A percentile compares a stretch with the other conserved stretches of the same genome.
These are phyloP conservation scores for Myochromella boudieri DNA, from an alignment of 768 basidiomycete species.

Conservation along the genomic window DNA sequence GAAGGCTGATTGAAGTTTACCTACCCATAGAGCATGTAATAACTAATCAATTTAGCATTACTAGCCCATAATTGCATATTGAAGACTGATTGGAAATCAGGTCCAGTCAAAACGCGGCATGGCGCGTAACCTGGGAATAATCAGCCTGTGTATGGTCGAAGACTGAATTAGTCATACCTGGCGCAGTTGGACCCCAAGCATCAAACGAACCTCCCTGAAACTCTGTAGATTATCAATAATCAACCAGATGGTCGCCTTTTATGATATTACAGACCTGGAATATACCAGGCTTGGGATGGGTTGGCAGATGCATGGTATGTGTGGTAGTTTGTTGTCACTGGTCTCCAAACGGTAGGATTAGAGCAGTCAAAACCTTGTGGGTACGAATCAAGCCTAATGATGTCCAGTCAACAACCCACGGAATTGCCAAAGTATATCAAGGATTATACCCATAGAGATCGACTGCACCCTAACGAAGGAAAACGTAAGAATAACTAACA, in stretches of 20 bases:
- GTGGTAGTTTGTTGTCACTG: slow-evolving; percentile 63
- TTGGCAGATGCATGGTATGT: slow-evolving; percentile 55
- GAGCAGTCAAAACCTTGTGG: slow-evolving; percentile 84
- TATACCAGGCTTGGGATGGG: slow-evolving; percentile 64
- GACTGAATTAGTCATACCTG: slow-evolving; percentile 38
- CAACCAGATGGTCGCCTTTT: slow-evolving; percentile 5
- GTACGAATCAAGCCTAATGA: slow-evolving; percentile 61
- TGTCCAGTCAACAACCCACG: neutral
- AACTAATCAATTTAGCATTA: slow-evolving; percentile 80
- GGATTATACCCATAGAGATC: slow-evolving; percentile 67
- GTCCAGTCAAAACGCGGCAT: slow-evolving; percentile 66
- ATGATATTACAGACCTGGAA: slow-evolving; percentile 48
- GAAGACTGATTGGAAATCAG: slow-evolving; percentile 78
- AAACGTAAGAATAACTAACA: neutral
- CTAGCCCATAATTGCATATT: slow-evolving; percentile 76
- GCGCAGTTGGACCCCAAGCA: slow-evolving; percentile 76
- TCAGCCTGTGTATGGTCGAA: neutral
- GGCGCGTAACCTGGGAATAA: slow-evolving; percentile 51
- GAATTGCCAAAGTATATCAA: neutral
- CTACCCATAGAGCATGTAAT: slow-evolving; percentile 85
- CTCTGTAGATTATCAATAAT: slow-evolving; percentile 28
- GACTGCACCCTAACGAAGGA: slow-evolving; percentile 54
- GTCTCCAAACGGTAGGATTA: slow-evolving; percentile 63
- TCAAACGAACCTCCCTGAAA: slow-evolving; percentile 81
- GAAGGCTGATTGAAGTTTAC: slow-evolving; percentile 7